Base-by-base conservation (phyloP, 768 basidiomycete species). In the Podaxis rugospora region DNA sequence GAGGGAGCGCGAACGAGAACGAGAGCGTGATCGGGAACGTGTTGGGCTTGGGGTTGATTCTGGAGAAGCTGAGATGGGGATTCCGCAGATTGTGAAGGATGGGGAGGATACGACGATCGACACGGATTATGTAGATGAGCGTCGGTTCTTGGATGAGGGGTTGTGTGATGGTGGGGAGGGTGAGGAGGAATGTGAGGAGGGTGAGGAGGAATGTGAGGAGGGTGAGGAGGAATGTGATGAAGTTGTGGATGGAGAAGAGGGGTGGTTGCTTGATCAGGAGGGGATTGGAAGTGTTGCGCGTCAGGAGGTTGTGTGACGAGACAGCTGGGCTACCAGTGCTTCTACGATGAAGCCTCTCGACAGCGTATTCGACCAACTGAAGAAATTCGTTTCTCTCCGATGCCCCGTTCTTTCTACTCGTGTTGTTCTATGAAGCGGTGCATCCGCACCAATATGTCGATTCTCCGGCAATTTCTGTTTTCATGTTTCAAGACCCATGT, bases 241-340 rank as follows among this genome's bases (percentile, higher is more conserved):
- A 57, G 59, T 69, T 51, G 58, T 72, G 66, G 59, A 74, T 55
- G 67, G 71, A 59, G 64, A 69, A 35, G 70, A 71, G 32, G 69
- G 70, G 11, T 71, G 70, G 70, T 62, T 72, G 57, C 66, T 72
- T 51, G 68, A 69, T 56, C 67, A 69, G 53, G 65, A 70, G n/a
- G 66, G 67, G 11, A 70, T 67, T 46, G 65, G 64, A 3, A 69
- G 64, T 51, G 66, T 71, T 57, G 68, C 68, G 28, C 63, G 69
- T 49, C 66, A 66, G 52, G 70, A 71, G 61, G 64, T 71, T 32
- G 68, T 66, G 11, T 69, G 51, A 60, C 18, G 37, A 56, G 18
- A 21, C 5, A 6, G 16, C 14, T 51, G 16, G 25, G 50, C 6
- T 42, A n/a, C 18, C 32, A 0, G 32, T 9, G 7, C 32, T 9